Evolutionary conservation across 2,329 filamentous ascomycete species (phyloP).

Genomic region (Fusarium nurragi): DNA sequence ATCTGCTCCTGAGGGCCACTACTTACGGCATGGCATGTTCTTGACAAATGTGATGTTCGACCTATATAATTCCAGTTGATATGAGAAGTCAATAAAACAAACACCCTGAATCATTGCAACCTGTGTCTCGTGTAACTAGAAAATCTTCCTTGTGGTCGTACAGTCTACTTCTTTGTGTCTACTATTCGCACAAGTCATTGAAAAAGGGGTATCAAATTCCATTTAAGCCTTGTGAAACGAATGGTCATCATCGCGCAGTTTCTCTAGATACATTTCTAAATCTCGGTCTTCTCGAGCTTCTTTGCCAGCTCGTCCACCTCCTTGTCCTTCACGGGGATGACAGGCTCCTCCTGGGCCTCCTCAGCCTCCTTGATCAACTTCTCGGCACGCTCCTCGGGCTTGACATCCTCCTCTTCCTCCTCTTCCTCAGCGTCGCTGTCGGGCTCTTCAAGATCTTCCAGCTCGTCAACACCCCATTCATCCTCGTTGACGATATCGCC

Average conservation of each 20-base stretch:
- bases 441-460: slow-evolving; percentile 86
- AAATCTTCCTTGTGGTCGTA: not conserved
- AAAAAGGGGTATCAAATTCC: slow-evolving; percentile 47
- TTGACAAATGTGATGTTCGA: not conserved
- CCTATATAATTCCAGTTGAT: not conserved
- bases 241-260: slow-evolving; percentile 43
- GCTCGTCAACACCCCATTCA: slow-evolving; percentile 84
- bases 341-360: slow-evolving; percentile 76
- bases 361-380: slow-evolving; percentile 75
- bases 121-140: not conserved
- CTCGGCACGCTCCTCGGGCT: slow-evolving; percentile 72
- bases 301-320: slow-evolving; percentile 84
- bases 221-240: slow-evolving; percentile 40
- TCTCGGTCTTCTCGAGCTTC: slow-evolving; percentile 75
- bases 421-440: slow-evolving; percentile 74
- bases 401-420: slow-evolving; percentile 69
- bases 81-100: not conserved
- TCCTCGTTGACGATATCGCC: slow-evolving; percentile 77
- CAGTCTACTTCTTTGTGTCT: not conserved
- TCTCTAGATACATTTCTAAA: slow-evolving; percentile 52
- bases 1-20: not conserved
- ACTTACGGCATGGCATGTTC: slow-evolving; percentile 1
- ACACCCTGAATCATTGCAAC: not conserved
- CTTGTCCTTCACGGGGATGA: slow-evolving; percentile 75
- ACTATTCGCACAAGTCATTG: slow-evolving; percentile 6